Conservation (phyloP, 345 rosid species). For the Noccaea bulbosa region DNA sequence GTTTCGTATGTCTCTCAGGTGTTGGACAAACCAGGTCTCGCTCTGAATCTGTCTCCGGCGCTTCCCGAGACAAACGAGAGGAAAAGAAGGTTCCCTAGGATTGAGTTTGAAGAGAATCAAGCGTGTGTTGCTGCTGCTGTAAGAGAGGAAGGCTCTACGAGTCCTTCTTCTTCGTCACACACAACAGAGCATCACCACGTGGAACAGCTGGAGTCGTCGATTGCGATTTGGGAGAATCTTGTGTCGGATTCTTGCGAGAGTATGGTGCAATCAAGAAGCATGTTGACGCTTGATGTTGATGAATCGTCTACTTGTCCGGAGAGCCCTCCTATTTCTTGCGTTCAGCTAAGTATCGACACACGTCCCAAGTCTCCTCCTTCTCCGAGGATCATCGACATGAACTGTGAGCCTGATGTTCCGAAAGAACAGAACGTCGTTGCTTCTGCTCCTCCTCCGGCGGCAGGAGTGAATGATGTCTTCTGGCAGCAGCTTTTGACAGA, state of each 20-base stretch:
- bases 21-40: conserved; percentile 74
- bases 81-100: conserved; percentile 82
- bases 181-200: conserved; percentile 49
- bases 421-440: conserved; percentile 31
- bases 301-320: conserved; percentile 78
- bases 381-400: conserved; percentile 69
- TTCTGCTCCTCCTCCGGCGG: conserved; percentile 25
- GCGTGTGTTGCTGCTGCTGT: conserved; percentile 28
- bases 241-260: conserved; percentile 51
- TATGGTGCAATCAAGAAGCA: conserved; percentile 42
- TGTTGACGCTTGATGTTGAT: conserved; percentile 56
- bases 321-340: conserved; percentile 66
- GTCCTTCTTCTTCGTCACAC: conserved; percentile 50
- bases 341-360: conserved; percentile 56
- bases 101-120: conserved; percentile 51
- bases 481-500: conserved; percentile 97
- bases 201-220: conserved; percentile 71
- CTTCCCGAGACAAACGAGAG: conserved; percentile 61
- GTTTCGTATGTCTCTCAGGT: conserved; percentile 56
- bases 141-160: conserved; percentile 43
- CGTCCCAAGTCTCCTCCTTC: conserved; percentile 58
- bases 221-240: conserved; percentile 79
- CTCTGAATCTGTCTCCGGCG: conserved; percentile 55
- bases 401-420: conserved; percentile 62
- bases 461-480: conserved; percentile 86